phyloP scores from a whole-genome alignment of 2,329 filamentous ascomycete species.

The Bipolaris bicolor region DNA sequence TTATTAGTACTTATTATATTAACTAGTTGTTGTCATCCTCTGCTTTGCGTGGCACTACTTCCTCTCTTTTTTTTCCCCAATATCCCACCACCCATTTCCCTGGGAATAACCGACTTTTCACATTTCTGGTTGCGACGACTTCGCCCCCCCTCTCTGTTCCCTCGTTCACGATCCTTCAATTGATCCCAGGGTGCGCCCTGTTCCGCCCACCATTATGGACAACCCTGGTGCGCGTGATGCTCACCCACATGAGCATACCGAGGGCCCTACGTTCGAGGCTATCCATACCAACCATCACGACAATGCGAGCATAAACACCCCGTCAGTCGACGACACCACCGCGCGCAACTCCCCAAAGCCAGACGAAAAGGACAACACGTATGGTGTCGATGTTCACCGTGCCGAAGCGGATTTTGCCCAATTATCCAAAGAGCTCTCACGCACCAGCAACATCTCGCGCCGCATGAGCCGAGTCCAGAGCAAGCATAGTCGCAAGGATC shows the following conservation, averaged over 20 bases:
- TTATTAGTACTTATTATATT: slow-evolving; percentile 2
- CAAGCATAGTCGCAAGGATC: slow-evolving; percentile 50
- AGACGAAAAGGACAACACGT: slow-evolving; percentile 24
- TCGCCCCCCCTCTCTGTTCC: slow-evolving; percentile 3
- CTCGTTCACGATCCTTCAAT: not conserved
- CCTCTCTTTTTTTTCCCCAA: slow-evolving; percentile 21
- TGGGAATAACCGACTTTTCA: slow-evolving; percentile 4
- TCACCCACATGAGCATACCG: slow-evolving; percentile 29
- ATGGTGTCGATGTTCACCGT: slow-evolving; percentile 65
- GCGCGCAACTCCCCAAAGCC: slow-evolving; percentile 30
- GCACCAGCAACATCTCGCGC: slow-evolving; percentile 47
- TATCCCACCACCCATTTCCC: not conserved
- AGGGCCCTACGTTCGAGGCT: slow-evolving; percentile 35
- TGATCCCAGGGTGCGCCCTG: slow-evolving; percentile 26
- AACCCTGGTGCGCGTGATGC: slow-evolving; percentile 30
- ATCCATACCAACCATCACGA: slow-evolving; percentile 35
- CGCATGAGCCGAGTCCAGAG: slow-evolving; percentile 55
- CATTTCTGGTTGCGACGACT: slow-evolving; percentile 14
- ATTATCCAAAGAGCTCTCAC: slow-evolving; percentile 59
- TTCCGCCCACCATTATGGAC: slow-evolving; percentile 31
- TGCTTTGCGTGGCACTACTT: slow-evolving; percentile 6
- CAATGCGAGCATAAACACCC: slow-evolving; percentile 27
- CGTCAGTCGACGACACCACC: slow-evolving; percentile 30
- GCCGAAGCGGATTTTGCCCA: slow-evolving; percentile 75
- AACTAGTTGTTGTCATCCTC: slow-evolving; percentile 1